Evolutionary conservation across 1,284 basidiomycete species (phyloP), one percentile per base, ranked within the genome.

Genomic region (Ceratobasidium sp.): DNA sequence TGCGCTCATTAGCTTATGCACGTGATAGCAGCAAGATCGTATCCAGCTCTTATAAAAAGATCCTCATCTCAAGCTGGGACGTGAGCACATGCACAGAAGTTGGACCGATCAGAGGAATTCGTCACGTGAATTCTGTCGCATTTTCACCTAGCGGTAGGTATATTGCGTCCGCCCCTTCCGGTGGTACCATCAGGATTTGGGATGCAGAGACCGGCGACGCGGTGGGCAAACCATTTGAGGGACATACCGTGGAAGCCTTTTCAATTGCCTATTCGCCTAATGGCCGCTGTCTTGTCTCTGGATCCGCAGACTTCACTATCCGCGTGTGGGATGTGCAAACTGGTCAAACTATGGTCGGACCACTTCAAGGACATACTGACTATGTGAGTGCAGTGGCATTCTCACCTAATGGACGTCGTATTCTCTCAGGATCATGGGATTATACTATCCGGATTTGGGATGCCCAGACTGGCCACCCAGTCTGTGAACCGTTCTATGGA

Each of bases 391-490:
- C 48, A 10, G 38, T 74, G 17, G 61, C 61, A 1, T 78, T 64
- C 54, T 78, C 70, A 4, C 77, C 77, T 44, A 59, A 64, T 38
- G 59, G 56, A 33, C 23, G 23, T 12, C 67, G 23, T n/a, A 61
- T 78, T 33, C 68, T 52, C 56, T 78, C 77, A 2, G 52, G 85
- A 1, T 82, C 81, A 33, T 79, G 85, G 12, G 86, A 87, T 80
- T 85, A 84, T 82, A 86, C 85, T 44, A 80, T 87, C 76, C 85
- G 86, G 79, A 80, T 86, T 40, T 87, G 86, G 84, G 85, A 86
- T 77, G 81, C 86, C 7, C 77, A 40, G 7, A 56, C 74, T 3
- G 48, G 73, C 1, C n/a, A 59, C 28, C 13, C 17, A 28, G 13
- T 33, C 2, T 2, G 33, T 33, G 33, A 40, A 4, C 42, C 56